Base-by-base conservation (phyloP, 75 land plant species). In the Pinus albicaulis region DNA sequence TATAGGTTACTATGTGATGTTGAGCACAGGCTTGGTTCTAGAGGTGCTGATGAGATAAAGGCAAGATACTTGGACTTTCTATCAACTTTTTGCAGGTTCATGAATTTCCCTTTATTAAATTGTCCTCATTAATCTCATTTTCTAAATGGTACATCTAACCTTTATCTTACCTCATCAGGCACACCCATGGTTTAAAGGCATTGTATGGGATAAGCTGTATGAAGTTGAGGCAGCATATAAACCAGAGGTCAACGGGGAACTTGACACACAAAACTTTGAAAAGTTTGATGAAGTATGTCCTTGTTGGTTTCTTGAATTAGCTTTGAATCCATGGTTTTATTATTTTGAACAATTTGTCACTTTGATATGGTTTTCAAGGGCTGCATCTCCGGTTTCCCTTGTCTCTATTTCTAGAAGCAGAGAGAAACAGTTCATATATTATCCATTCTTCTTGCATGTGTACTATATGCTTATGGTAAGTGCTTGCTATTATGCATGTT, bases 1-100 rank as follows among this genome's bases (percentile, higher is more conserved):
- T 83, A 83, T 78, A 84, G 93, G 73, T 64, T 96, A 82, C 86
- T 96, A 14, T 96, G 98, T 85, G 99, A 96, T 92, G 98, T 90
- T 60, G 98, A 96, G 5, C 88, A 94, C 82, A 82, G 99, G 68
- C 90, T 96, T 36, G 99, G 98, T 38, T 77, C 88, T 71, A 83
- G 82, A 76, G 98, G 98, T 26, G 93, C 91, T 24, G 74, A 72
- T 70, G 90, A 94, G 77, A 89, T 96, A 25, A 96, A 96, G 89
- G 99, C 89, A 80, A 55, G 71, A 14, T 20, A 28, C 71, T 48
- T 14, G 7, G 8, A 24, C 22, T 16, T 3, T 7, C 5, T 24
- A 11, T 71, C 36, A 20, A 7, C 1, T 61, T 13, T 53, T 63
- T 76, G 3, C 25, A 64, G 76, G 14, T 28, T 24, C 3, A 65